A percentile compares a stretch with the other conserved stretches of the same genome.
Evolutionary conservation across 2,329 filamentous ascomycete species (phyloP).

Genomic region (Ophiostoma ips): DNA sequence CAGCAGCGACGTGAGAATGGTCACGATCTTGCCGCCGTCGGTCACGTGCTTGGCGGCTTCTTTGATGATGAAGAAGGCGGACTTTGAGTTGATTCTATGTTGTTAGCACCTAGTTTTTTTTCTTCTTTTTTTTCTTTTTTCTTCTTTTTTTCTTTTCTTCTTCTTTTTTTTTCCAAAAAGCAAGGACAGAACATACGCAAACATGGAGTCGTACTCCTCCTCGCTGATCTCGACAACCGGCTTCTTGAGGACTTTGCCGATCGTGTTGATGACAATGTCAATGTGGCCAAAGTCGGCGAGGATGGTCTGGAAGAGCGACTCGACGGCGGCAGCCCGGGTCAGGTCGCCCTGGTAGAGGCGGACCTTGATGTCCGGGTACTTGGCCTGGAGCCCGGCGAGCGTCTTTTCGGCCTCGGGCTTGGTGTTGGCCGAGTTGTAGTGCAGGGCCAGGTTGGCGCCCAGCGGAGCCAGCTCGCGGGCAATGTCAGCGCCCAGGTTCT

Average conservation of each 20-base stretch:
- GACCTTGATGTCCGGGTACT: constrained; percentile 21
- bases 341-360: constrained; percentile 30
- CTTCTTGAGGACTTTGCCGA: constrained; percentile 36
- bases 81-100: constrained; percentile 30
- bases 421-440: constrained; percentile 27
- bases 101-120: no score
- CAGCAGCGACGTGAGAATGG: constrained; percentile 29
- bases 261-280: constrained; percentile 36
- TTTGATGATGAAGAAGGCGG: constrained; percentile 31
- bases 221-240: constrained; percentile 28
- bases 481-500: constrained; percentile 27
- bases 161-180: no score
- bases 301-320: constrained; percentile 26
- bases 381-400: constrained; percentile 22
- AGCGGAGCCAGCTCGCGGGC: constrained; percentile 23
- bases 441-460: constrained; percentile 19
- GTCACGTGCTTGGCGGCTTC: constrained; percentile 27
- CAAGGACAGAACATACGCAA: constrained; percentile 24
- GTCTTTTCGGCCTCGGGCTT: constrained; percentile 24
- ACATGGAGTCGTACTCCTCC: constrained; percentile 32
- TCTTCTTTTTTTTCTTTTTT: no score
- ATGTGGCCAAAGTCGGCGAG: constrained; percentile 29
- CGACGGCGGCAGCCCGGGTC: constrained; percentile 25
- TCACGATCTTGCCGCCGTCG: constrained; percentile 33
- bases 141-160: no score